These are phyloP conservation scores for Tuber borchii DNA, from an alignment of 495 filamentous ascomycete genomes.

Conservation along the genomic window DNA sequence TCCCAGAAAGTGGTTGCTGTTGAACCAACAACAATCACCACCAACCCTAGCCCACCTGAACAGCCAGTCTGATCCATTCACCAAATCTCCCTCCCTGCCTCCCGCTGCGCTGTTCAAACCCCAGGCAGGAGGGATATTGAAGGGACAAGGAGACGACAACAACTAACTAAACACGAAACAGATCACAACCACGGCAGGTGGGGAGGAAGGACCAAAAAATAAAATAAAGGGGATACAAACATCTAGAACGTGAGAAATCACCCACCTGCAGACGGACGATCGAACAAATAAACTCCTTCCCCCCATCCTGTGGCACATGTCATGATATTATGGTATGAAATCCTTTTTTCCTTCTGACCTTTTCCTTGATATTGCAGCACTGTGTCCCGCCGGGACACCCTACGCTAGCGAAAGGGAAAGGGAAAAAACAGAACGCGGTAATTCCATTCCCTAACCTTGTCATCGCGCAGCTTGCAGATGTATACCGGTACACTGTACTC, in stretches of 20 bases:
- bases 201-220: not conserved
- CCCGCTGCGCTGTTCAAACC: not conserved
- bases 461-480: not conserved
- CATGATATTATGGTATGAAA: not conserved
- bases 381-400: not conserved
- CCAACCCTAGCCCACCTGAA: not conserved
- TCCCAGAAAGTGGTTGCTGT: not conserved
- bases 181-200: not conserved
- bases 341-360: not conserved
- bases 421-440: not conserved
- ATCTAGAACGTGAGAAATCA: not conserved
- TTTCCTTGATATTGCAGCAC: not conserved
- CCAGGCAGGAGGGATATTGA: not conserved
- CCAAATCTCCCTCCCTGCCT: not conserved
- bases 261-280: not conserved
- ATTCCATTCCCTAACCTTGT: not conserved
- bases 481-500: too few species aligned
- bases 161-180: not conserved
- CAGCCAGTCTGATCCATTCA: not conserved
- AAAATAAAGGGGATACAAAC: not conserved
- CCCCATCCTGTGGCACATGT: not conserved
- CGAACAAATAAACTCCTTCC: not conserved
- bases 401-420: not conserved
- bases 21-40: not conserved
- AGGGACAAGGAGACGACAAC: not conserved